Percentiles rank a stretch among this genome's conserved stretches.
Evolutionary conservation across 2,329 filamentous ascomycete species (phyloP).

Genomic region (Eurotiales sp.): DNA sequence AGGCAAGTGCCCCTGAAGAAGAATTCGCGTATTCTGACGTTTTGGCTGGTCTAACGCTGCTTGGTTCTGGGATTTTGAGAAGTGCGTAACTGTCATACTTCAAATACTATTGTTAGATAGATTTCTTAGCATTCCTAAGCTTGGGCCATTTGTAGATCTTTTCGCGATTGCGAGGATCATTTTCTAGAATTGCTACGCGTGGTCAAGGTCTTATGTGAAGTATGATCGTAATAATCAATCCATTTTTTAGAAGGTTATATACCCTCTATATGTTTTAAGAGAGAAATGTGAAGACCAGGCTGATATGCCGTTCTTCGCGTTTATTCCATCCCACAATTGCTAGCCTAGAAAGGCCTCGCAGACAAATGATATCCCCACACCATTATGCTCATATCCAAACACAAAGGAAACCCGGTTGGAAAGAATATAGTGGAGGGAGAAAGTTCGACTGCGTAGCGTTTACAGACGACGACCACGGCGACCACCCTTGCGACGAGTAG

Average conservation of each 20-base stretch:
- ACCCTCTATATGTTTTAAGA: slow-evolving; percentile 24
- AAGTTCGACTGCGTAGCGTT: slow-evolving; percentile 36
- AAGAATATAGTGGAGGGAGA: slow-evolving; percentile 19
- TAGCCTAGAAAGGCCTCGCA: slow-evolving; percentile 24
- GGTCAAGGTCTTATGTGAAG: no score
- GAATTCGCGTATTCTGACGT: neutral
- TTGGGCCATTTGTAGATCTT: no score
- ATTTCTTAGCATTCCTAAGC: no score
- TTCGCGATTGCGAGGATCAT: no score
- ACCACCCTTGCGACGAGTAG: slow-evolving; percentile 99
- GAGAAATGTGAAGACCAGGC: slow-evolving; percentile 50
- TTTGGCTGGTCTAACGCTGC: neutral
- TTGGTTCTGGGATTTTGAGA: neutral
- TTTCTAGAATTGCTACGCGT: no score
- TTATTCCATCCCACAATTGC: slow-evolving; percentile 46
- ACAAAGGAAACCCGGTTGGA: neutral
- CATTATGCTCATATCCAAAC: slow-evolving; percentile 21
- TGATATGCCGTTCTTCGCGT: slow-evolving; percentile 50
- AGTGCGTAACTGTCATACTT: neutral
- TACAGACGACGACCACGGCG: slow-evolving; percentile 99
- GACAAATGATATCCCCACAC: slow-evolving; percentile 29
- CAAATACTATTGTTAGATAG: no score
- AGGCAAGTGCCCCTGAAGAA: neutral
- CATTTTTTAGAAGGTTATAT: neutral
- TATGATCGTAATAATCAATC: neutral